A percentile compares a stretch with the other conserved stretches of the same genome.
phyloP scores from a whole-genome alignment of 2,329 filamentous ascomycete species.

The Colletotrichum spaethianum region DNA sequence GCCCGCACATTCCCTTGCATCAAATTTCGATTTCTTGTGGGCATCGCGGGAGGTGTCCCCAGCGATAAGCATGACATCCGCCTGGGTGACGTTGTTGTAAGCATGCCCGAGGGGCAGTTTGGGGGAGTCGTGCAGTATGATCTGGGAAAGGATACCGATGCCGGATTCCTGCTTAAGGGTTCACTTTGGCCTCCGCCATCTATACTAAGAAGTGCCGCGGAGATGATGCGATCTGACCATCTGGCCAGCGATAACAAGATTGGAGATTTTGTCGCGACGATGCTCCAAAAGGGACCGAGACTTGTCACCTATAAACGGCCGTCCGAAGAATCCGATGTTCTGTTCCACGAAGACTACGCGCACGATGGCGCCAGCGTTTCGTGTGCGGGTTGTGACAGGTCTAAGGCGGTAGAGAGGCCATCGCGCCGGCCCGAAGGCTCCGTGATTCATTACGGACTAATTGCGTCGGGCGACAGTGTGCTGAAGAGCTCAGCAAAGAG shows the following conservation, averaged over 20 bases:
- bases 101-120: background rate
- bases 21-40: background rate
- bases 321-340: background rate
- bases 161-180: conserved; percentile 35
- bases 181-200: conserved; percentile 40
- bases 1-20: background rate
- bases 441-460: conserved; percentile 42
- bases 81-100: background rate
- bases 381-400: background rate
- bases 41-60: background rate
- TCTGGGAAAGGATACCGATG: conserved; percentile 19
- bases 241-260: background rate
- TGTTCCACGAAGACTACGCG: background rate
- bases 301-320: background rate
- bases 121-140: conserved; percentile 37
- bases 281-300: background rate
- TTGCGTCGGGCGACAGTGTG: conserved; percentile 42
- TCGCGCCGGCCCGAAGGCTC: conserved; percentile 15
- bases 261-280: background rate
- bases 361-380: background rate
- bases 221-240: background rate
- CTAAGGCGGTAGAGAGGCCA: conserved; percentile 15
- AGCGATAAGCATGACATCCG: background rate
- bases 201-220: conserved; percentile 35
- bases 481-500: conserved; percentile 17